Evolutionary conservation across 192 early-diverging fungal genomes (phyloP), one percentile per base, ranked within the genome.

Genomic region (Pilaira anomala): DNA sequence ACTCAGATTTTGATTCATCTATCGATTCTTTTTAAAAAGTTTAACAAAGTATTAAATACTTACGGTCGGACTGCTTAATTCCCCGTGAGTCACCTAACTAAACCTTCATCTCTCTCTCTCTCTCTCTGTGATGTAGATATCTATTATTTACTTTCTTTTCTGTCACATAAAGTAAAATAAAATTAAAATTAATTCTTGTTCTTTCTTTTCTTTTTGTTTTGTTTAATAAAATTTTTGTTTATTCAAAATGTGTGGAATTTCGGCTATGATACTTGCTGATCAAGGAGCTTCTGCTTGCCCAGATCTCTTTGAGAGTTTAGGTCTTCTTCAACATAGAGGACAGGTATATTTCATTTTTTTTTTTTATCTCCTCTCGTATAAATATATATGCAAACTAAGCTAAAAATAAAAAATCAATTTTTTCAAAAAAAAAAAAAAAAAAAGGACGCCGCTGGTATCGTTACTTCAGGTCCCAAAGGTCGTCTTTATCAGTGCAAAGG

Each of bases 401-500:
- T 19, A 13, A 14, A 30, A n/a, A 1, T 13, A 16, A 30, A 19
- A 11, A 14, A 14, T 2, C 48, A 48, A 71, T 16, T 4, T 57
- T 63, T n/a, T n/a, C n/a, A 39, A 6, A 64, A 28, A 44, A 6
- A 41, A 44, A 19, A 58, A 25, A 22, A 48, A 16, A 8, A 12
- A 33, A 42, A 99, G 97, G 97, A 99, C 87, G 96, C 97, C 12
- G 96, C 97, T 7, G 97, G 97, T 48, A 97, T 99, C 65, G 88
- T 99, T 49, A 99, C 97, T 7, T 99, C 94, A 74, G 97, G 95
- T n/a, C 76, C 87, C 62, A 93, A 96, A 73, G 97, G 97, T 40
- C 89, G 96, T 48, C 80, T 99, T 72, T 96, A 91, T 80, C 97
- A 99, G 78, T 93, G 94, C 84, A 99, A 99, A 76, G 95, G 91